Evolutionary conservation across 352 stramenopile species (phyloP).

Genomic region (Phytophthora cryptogea): DNA sequence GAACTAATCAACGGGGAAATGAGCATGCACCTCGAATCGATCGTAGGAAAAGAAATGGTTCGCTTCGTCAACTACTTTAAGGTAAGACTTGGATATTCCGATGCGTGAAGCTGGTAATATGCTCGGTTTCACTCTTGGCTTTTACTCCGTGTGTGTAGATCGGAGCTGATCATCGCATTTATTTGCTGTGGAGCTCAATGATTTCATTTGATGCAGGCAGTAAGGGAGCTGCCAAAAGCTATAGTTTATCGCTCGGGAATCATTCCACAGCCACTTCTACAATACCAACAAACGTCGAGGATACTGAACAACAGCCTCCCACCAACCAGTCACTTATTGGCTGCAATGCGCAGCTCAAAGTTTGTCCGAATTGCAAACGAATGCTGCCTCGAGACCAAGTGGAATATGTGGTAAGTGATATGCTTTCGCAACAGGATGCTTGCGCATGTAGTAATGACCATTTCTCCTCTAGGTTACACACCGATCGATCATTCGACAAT

Average conservation of each 20-base stretch:
- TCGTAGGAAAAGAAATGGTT: constrained; percentile 63
- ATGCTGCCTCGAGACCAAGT: constrained; percentile 44
- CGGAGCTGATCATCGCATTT: constrained; percentile 62
- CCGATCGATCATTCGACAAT: constrained; percentile 49
- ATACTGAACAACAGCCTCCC: not conserved
- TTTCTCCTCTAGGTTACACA: constrained; percentile 37
- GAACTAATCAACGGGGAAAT: constrained; percentile 66
- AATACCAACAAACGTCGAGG: not conserved
- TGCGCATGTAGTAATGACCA: not conserved
- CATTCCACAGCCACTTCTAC: constrained; percentile 10
- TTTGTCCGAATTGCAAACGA: constrained; percentile 46
- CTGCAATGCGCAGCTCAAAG: constrained; percentile 40
- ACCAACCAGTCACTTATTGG: constrained; percentile 27
- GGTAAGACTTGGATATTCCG: constrained; percentile 25
- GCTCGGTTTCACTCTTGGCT: constrained; percentile 7
- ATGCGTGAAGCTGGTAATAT: not conserved
- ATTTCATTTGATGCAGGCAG: constrained; percentile 57
- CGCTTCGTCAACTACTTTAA: constrained; percentile 75
- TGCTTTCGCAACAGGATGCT: not conserved
- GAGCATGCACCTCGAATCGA: constrained; percentile 57
- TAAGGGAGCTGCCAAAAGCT: constrained; percentile 52
- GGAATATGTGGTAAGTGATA: constrained; percentile 43
- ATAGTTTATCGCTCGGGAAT: constrained; percentile 41
- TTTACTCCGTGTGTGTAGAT: constrained; percentile 31
- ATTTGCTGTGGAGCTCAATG: constrained; percentile 73